These are phyloP conservation scores for Amphibolis antarctica DNA, from an alignment of 106 monocot species.

Conservation along the genomic window DNA sequence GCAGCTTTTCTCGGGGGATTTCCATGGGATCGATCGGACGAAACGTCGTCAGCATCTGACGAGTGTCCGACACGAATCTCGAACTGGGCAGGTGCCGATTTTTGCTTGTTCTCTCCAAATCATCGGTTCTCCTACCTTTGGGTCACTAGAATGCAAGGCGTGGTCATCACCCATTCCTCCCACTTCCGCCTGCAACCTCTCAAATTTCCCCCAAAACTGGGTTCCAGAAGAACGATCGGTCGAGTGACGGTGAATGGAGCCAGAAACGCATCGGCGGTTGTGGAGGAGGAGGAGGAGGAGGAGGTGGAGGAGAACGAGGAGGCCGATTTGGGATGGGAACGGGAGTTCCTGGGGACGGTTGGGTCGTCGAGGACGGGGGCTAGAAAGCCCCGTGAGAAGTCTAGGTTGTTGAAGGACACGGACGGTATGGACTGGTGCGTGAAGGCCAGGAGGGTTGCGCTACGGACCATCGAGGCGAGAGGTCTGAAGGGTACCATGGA, in stretches of 20 bases:
- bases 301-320: conserved; percentile 29
- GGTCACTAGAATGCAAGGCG: conserved; percentile 2
- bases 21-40: too few species aligned
- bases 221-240: background rate
- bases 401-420: conserved; percentile 42
- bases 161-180: conserved; percentile 1
- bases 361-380: conserved; percentile 6
- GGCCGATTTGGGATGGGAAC: conserved; percentile 30
- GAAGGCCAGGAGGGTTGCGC: conserved; percentile 52
- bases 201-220: background rate
- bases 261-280: conserved; percentile 2
- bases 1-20: too few species aligned
- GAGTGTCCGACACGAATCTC: too few species aligned
- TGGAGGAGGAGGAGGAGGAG: conserved; percentile 25
- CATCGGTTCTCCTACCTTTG: too few species aligned
- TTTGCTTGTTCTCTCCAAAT: too few species aligned
- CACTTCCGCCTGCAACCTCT: conserved; percentile 2
- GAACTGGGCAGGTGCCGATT: too few species aligned
- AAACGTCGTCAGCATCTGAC: too few species aligned
- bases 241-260: background rate
- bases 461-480: conserved; percentile 58
- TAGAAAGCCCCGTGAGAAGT: conserved; percentile 28
- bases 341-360: conserved; percentile 55
- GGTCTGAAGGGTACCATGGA: conserved; percentile 42
- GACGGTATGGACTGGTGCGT: conserved; percentile 95